These are phyloP conservation scores for Gentiana dahurica DNA, from an alignment of 257 asterid species.

Conservation along the genomic window DNA sequence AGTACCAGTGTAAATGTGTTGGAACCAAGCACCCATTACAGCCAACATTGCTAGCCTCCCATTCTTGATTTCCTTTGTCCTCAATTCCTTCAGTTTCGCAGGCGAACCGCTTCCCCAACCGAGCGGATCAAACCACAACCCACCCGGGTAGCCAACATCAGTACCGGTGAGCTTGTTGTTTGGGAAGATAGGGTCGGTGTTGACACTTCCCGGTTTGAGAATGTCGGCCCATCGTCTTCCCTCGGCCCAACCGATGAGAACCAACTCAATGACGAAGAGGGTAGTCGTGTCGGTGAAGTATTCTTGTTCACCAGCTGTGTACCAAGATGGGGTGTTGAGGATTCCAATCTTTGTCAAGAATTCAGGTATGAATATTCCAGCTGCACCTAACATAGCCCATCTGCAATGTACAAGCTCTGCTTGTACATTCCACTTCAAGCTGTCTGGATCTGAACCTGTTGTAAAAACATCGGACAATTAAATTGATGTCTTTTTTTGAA, in stretches of 20 bases:
- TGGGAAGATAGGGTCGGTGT: conserved; percentile 97
- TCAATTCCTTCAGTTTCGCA: conserved; percentile 64
- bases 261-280: conserved; percentile 61
- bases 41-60: conserved; percentile 96
- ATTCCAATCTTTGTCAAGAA: conserved; percentile 83
- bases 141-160: conserved; percentile 94
- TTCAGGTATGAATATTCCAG: conserved; percentile 96
- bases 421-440: conserved; percentile 84
- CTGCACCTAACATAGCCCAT: conserved; percentile 99
- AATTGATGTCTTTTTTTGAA: not conserved
- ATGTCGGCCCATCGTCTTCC: conserved; percentile 99
- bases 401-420: conserved; percentile 92
- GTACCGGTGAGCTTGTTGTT: conserved; percentile 98
- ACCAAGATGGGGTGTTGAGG: conserved; percentile 98
- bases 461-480: not conserved
- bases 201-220: conserved; percentile 80
- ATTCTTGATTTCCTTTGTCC: conserved; percentile 96
- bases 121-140: conserved; percentile 93
- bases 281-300: conserved; percentile 96
- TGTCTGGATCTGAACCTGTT: conserved; percentile 90
- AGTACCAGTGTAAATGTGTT: conserved; percentile 89
- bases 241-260: conserved; percentile 99
- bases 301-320: conserved; percentile 87
- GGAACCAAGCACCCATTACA: conserved; percentile 99
- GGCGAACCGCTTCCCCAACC: conserved; percentile 93